phyloP scores from a whole-genome alignment of 352 stramenopile genomes.

The Globisporangium solare region DNA sequence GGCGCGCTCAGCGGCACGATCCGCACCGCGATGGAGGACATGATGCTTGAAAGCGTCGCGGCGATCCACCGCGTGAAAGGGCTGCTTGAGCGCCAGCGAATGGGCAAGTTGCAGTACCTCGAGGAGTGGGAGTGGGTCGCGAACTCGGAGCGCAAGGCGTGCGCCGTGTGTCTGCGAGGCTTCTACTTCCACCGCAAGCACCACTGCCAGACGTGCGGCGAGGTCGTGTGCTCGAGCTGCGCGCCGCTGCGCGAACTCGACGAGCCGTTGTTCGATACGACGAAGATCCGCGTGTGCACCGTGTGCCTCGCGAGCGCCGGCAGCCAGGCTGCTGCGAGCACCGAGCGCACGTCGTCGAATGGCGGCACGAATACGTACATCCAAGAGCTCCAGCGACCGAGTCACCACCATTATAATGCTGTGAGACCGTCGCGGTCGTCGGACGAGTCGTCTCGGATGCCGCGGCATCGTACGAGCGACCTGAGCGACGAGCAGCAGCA shows the following conservation, averaged over 20 bases:
- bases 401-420: not conserved
- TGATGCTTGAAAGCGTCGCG: slow-evolving; percentile 67
- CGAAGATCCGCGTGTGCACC: slow-evolving; percentile 64
- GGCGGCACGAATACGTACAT: slow-evolving; percentile 47
- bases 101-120: slow-evolving; percentile 68
- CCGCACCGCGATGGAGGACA: slow-evolving; percentile 40
- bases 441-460: slow-evolving; percentile 1
- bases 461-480: not conserved
- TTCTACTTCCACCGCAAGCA: slow-evolving; percentile 82
- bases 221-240: slow-evolving; percentile 73
- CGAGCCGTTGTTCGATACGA: slow-evolving; percentile 56
- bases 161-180: slow-evolving; percentile 65
- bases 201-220: slow-evolving; percentile 69
- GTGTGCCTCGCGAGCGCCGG: slow-evolving; percentile 53
- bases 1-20: slow-evolving; percentile 32
- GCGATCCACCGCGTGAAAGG: slow-evolving; percentile 49
- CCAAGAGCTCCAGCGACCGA: slow-evolving; percentile 23
- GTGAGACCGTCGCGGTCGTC: not conserved
- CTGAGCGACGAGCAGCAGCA: slow-evolving; percentile 14
- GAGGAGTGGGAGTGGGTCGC: slow-evolving; percentile 79
- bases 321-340: slow-evolving; percentile 18
- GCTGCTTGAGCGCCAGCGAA: slow-evolving; percentile 67
- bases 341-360: slow-evolving; percentile 34
- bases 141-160: slow-evolving; percentile 68
- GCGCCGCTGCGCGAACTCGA: slow-evolving; percentile 69